Evolutionary conservation across 2,329 filamentous ascomycete species (phyloP), one percentile per base, ranked within the genome.

Genomic region (Aspergillus glaucus): DNA sequence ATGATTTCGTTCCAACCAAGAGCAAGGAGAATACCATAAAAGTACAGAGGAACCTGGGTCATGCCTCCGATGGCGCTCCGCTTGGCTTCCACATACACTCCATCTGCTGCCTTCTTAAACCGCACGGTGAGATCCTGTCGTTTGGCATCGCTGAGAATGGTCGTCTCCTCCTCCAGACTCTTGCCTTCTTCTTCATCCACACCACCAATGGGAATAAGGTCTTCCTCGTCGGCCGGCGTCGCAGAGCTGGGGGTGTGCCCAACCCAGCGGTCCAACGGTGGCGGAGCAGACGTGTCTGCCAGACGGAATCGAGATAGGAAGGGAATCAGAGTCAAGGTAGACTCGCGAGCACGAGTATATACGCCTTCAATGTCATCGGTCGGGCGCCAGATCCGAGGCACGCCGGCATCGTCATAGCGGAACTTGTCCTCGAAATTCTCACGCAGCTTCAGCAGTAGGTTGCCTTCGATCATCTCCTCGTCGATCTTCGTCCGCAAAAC

Each of bases 341-440:
- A 94, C 71, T 97, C 92, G 55, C 92, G 83, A 3, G 93, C 92
- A 55, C 84, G 86, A 32, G 90, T 96, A 70, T 97, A 98, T 39
- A 94, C 76, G 42, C 92, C 91, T 73, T 98, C 93, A 52, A 98
- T 98, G 64, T 98, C 93, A 65, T 98, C 93, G 1, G 86, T 91
- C 1, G 93, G 93, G 21, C 91, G 84, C 93, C 93, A 98, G 69
- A 98, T 95, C 51, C 93, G 81, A 4, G 93, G 93, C 4, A 98
- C 93, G 22, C 93, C 93, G 6, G 84, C 84, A 51, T 96, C 91
- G 62, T 98, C 93, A 62, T 98, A 98, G 55, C 93, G 86, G 80
- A 98, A 98, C 71, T 95, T 96, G 74, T 98, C 93, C 71, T 98
- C 93, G 58, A 98, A 98, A 74, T 96, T 97, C 70, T 98, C 93